Base-by-base conservation (phyloP, 169 alveolate species). In the Babesia gibsoni region DNA sequence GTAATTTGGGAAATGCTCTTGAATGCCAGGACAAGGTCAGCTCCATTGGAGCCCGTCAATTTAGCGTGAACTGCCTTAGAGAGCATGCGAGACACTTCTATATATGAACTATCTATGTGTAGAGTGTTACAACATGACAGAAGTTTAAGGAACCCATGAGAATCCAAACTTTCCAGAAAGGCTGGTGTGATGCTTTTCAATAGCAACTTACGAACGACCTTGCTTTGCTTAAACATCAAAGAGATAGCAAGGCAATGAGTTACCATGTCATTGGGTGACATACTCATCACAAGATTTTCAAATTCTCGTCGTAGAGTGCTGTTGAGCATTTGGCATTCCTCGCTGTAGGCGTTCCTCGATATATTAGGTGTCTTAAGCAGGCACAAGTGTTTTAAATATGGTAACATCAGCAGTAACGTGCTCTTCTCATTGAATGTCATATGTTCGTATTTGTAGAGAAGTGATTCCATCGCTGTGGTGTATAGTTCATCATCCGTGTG, bases 241-340 rank as follows among this genome's bases (percentile, higher is more conserved):
- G 83, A 42, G 30, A 79, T n/a, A 14, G 82, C 80, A 10, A 65
- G 67, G 41, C 52, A 52, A 12, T 61, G 70, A 2, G 49, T 45
- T 20, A 79, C 23, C 73, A 65, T 50, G 29, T 45, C 57, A 29
- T 58, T 53, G 18, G 61, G 32, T 45, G 67, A 48, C 68, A 68
- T 29, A 23, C 61, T 16, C 33, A 43, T 72, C 22, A 69, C 48
- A 0, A 37, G n/a, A n/a, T 20, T 18, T 49, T 79, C 88, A 27
- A 70, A 52, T 30, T 54, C 59, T 42, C 61, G 54, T 29, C 80
- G 65, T 2, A 77, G 35, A 67, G 48, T 58, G 50, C 52, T 35
- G 46, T 52, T 45, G 27, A 77, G 73, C 86, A 77, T 77, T 30
- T 61, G 65, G 37, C 74, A 52, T 35, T 66, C 66, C 43, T 77